These are phyloP conservation scores for Sphagnum fallax DNA, from an alignment of 228 moss, liverwort and hornwort genomes.

Conservation along the genomic window DNA sequence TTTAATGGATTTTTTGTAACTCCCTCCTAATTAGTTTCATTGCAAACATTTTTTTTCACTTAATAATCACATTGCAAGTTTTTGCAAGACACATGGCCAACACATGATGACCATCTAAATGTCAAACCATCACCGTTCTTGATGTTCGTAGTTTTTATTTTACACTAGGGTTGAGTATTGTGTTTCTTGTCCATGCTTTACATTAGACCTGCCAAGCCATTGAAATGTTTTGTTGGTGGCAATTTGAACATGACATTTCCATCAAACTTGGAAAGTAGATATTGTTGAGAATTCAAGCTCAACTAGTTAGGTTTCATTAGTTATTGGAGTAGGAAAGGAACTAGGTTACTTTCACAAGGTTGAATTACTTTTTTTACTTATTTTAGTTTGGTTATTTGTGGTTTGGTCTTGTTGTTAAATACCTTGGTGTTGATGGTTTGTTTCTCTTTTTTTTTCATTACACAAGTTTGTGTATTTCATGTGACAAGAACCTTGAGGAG, in stretches of 20 bases:
- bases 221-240: background rate
- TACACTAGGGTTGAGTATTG: background rate
- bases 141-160: background rate
- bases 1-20: background rate
- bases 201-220: background rate
- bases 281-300: no score
- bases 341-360: no score
- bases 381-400: no score
- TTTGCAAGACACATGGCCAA: background rate
- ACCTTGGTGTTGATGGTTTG: no score
- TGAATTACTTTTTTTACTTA: no score
- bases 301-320: no score
- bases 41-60: background rate
- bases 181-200: background rate
- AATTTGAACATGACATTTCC: background rate
- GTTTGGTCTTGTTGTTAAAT: no score
- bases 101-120: background rate
- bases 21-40: background rate
- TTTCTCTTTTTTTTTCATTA: no score
- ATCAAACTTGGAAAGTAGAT: background rate
- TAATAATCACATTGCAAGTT: background rate
- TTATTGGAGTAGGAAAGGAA: no score
- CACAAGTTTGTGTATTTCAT: no score
- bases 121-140: background rate
- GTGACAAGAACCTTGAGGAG: no score